Conservation (phyloP, 768 basidiomycete genomes). For the Fistulinella prunicolor region DNA sequence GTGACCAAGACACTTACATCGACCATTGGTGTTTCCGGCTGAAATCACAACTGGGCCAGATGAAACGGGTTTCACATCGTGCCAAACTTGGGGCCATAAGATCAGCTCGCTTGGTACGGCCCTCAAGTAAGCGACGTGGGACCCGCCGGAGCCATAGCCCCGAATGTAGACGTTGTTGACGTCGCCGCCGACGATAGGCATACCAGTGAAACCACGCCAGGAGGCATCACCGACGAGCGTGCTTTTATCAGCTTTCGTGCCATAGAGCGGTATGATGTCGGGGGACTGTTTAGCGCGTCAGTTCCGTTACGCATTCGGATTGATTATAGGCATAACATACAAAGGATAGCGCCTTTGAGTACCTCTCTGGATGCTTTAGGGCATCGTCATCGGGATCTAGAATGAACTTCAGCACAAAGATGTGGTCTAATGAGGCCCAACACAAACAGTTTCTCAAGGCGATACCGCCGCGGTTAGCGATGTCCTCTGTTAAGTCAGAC, state of each 20-base stretch:
- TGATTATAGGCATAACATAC: neutral
- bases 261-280: conserved; percentile 6
- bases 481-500: conserved; percentile 2
- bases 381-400: conserved; percentile 7
- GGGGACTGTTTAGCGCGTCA: neutral
- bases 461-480: neutral
- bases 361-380: neutral
- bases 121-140: conserved; percentile 1
- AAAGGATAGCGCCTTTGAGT: neutral
- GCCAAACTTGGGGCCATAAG: conserved; percentile 7
- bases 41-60: neutral
- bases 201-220: conserved; percentile 4
- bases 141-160: neutral
- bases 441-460: conserved; percentile 7
- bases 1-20: neutral
- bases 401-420: neutral
- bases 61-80: neutral
- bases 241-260: neutral
- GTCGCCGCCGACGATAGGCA: conserved; percentile 7
- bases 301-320: neutral
- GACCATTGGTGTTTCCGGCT: neutral
- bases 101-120: conserved; percentile 6
- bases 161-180: conserved; percentile 7
- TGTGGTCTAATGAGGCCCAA: neutral
- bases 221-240: neutral